phyloP scores from a whole-genome alignment of 768 basidiomycete species.

The Auriscalpium microsporum region DNA sequence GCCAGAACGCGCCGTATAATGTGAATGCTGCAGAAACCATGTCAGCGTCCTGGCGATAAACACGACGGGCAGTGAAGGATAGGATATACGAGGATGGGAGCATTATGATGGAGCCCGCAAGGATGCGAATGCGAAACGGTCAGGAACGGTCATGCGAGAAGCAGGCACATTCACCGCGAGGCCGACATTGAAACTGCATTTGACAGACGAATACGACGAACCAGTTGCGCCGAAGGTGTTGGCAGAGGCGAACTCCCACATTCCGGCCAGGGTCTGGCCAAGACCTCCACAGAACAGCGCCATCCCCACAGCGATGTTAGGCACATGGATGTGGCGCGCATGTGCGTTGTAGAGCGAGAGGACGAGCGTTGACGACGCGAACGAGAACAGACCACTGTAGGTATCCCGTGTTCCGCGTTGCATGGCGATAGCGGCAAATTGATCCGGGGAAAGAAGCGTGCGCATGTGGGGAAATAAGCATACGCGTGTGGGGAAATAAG shows the following conservation, averaged over 20 bases:
- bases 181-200: no score
- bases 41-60: no score
- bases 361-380: slow-evolving; percentile 80
- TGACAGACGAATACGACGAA: no score
- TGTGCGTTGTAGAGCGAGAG: slow-evolving; percentile 65
- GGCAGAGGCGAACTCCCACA: slow-evolving; percentile 57
- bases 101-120: background rate
- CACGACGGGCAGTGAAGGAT: slow-evolving; percentile 23
- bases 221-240: slow-evolving; percentile 69
- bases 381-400: slow-evolving; percentile 72
- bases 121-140: background rate
- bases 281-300: slow-evolving; percentile 80
- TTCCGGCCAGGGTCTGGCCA: slow-evolving; percentile 78
- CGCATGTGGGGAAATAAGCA: slow-evolving; percentile 8
- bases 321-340: slow-evolving; percentile 42
- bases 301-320: slow-evolving; percentile 81
- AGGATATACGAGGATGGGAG: background rate
- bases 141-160: no score
- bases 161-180: no score
- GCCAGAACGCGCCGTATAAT: slow-evolving; percentile 83
- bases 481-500: background rate
- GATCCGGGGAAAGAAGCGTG: slow-evolving; percentile 27
- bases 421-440: slow-evolving; percentile 64
- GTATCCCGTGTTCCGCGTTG: slow-evolving; percentile 43
- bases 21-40: slow-evolving; percentile 51